Evolutionary conservation across 306 rosid genomes (phyloP), one percentile per base, ranked within the genome.

Genomic region (Lagenaria siceraria): DNA sequence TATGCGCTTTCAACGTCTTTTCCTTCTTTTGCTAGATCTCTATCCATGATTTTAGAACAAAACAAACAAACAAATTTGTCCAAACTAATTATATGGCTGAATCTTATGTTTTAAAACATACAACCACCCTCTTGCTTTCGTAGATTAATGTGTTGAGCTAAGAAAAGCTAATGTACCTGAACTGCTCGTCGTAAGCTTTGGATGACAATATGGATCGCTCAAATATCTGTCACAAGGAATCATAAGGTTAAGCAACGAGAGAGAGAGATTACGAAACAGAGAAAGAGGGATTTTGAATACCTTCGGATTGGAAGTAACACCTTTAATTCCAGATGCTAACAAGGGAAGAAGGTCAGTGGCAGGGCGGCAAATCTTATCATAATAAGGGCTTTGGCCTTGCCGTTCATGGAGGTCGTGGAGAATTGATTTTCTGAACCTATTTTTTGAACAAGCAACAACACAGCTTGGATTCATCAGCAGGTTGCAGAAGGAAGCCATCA

Each of bases 321-420:
- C 98, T 81, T 92, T 78, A 25, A 94, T 97, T 48, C 98, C 97
- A 72, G 83, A 85, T 14, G 81, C 92, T 24, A 94, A 90, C 12
- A 94, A 88, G 82, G 98, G 98, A 81, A 94, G 86, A 62, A 94
- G 89, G 82, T 94, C 95, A 1, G 93, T 87, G 51, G 92, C 93
- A 0, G 98, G 98, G 38, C 98, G 86, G 89, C 91, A 94, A 62
- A 94, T 93, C 83, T 94, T 94, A 79, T 94, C 97, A 74, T 90
- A 94, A 94, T 97, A 94, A 1, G 98, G 97, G 79, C 98, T 91
- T 88, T 94, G 98, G 17, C 98, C 96, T 81, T 90, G 90, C 86
- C 90, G 90, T 87, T 90, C 96, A 65, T 91, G 92, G 27, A 94
- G 96, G 81, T 91, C 97, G 69, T 91, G 97, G 54, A 94, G 97